A percentile compares a stretch with the other conserved stretches of the same genome.
Evolutionary conservation across 2,329 filamentous ascomycete genomes (phyloP).

Genomic region (Neurospora sp.): DNA sequence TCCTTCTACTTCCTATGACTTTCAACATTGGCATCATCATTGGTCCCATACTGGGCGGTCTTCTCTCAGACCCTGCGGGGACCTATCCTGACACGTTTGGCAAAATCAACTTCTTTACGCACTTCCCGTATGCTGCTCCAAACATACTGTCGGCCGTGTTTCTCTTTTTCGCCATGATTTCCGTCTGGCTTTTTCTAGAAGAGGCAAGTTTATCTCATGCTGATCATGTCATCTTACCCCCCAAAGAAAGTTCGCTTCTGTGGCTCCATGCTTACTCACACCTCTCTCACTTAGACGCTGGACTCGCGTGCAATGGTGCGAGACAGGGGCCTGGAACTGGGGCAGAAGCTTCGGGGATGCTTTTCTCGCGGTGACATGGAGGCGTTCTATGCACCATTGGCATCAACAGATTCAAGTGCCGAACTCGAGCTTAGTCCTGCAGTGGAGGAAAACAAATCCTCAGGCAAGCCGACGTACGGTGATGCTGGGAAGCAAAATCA

Average conservation of each 20-base stretch:
- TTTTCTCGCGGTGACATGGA: slow-evolving; percentile 10
- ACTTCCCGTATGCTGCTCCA: slow-evolving; percentile 44
- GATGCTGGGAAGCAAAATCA: not conserved
- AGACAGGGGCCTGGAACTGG: slow-evolving; percentile 33
- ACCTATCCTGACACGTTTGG: slow-evolving; percentile 37
- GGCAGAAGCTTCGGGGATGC: slow-evolving; percentile 24
- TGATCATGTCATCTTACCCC: not conserved
- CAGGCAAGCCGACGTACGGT: slow-evolving; percentile 1
- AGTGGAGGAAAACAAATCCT: slow-evolving; percentile 6
- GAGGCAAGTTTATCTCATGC: slow-evolving; percentile 27
- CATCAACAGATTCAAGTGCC: slow-evolving; percentile 21
- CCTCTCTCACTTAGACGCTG: slow-evolving; percentile 28
- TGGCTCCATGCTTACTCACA: slow-evolving; percentile 2
- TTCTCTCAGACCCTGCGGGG: slow-evolving; percentile 34
- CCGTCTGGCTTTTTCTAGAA: slow-evolving; percentile 40
- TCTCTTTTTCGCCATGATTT: slow-evolving; percentile 30
- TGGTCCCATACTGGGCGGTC: slow-evolving; percentile 41
- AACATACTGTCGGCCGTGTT: slow-evolving; percentile 43
- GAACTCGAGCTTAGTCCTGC: slow-evolving; percentile 23
- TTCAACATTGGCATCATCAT: slow-evolving; percentile 58
- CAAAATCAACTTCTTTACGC: slow-evolving; percentile 32
- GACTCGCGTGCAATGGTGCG: slow-evolving; percentile 31
- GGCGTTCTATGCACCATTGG: slow-evolving; percentile 25
- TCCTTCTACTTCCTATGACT: slow-evolving; percentile 49
- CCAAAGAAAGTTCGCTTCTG: not conserved